Conservation (phyloP, 2,329 filamentous ascomycete species). For the Colletotrichum agaves region DNA sequence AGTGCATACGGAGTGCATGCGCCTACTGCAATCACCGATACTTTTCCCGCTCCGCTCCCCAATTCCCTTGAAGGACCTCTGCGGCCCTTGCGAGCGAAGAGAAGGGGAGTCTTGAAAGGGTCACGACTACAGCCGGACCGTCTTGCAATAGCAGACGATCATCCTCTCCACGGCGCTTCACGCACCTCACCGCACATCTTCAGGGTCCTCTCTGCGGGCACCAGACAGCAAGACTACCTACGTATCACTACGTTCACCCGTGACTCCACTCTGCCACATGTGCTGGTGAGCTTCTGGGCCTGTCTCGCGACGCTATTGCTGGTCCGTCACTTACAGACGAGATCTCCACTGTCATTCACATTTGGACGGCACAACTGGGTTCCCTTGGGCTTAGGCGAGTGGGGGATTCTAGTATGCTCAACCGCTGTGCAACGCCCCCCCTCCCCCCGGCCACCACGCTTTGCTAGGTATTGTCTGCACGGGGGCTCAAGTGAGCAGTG, state of each 20-base stretch:
- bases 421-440: conserved; percentile 25
- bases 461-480: conserved; percentile 25
- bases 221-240: conserved; percentile 14
- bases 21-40: conserved; percentile 30
- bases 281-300: conserved; percentile 34
- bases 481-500: conserved; percentile 33
- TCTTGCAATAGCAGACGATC: conserved; percentile 20
- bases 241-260: conserved; percentile 20
- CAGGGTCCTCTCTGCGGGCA: conserved; percentile 32
- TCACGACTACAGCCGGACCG: conserved; percentile 31
- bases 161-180: conserved; percentile 26
- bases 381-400: conserved; percentile 33
- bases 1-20: conserved; percentile 34
- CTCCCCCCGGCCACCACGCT: conserved; percentile 22
- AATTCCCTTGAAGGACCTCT: conserved; percentile 11
- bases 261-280: conserved; percentile 33
- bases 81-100: conserved; percentile 25
- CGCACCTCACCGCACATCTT: conserved; percentile 37
- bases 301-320: conserved; percentile 30
- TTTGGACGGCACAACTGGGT: conserved; percentile 29
- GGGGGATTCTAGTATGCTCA: conserved; percentile 34
- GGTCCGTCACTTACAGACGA: conserved; percentile 33
- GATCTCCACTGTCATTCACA: conserved; percentile 31
- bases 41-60: conserved; percentile 21
- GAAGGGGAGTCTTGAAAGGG: conserved; percentile 10